phyloP scores from a whole-genome alignment of 2,329 filamentous ascomycete genomes.

The Neoarthrinium moseri region DNA sequence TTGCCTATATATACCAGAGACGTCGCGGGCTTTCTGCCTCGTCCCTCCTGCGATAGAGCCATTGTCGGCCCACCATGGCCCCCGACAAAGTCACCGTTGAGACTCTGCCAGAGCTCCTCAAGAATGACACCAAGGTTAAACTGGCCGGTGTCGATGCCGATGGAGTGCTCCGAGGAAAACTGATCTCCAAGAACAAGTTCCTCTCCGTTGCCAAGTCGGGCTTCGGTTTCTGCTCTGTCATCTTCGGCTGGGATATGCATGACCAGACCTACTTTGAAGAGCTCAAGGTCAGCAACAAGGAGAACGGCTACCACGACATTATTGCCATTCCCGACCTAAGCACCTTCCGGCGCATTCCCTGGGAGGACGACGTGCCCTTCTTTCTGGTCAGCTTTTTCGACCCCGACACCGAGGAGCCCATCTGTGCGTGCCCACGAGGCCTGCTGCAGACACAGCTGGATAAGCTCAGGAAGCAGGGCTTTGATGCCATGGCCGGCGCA shows the following conservation, averaged over 20 bases:
- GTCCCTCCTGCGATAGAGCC: too few relatives aligned
- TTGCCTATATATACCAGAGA: too few relatives aligned
- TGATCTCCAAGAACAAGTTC: conserved; percentile 83
- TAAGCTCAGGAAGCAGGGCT: conserved; percentile 61
- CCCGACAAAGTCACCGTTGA: conserved; percentile 49
- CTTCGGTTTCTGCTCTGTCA: conserved; percentile 81
- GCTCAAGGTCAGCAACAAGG: conserved; percentile 73
- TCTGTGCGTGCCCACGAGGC: conserved; percentile 71
- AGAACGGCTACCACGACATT: conserved; percentile 76
- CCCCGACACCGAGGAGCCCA: conserved; percentile 59
- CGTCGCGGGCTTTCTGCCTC: too few relatives aligned
- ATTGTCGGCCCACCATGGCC: conserved; percentile 26
- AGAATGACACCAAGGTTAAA: conserved; percentile 70
- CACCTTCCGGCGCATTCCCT: conserved; percentile 73
- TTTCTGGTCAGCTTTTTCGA: conserved; percentile 74
- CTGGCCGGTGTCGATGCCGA: conserved; percentile 77
- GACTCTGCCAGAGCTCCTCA: conserved; percentile 59
- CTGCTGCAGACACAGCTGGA: conserved; percentile 60
- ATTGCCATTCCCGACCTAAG: conserved; percentile 70
- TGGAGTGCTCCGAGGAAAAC: conserved; percentile 73
- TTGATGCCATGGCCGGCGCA: conserved; percentile 74
- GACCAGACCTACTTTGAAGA: conserved; percentile 77
- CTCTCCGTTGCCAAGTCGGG: conserved; percentile 70
- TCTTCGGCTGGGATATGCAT: conserved; percentile 90
- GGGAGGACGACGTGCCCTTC: conserved; percentile 75